Evolutionary conservation across 441 rosid species (phyloP), one percentile per base, ranked within the genome.

Genomic region (Gossypium trilobum): DNA sequence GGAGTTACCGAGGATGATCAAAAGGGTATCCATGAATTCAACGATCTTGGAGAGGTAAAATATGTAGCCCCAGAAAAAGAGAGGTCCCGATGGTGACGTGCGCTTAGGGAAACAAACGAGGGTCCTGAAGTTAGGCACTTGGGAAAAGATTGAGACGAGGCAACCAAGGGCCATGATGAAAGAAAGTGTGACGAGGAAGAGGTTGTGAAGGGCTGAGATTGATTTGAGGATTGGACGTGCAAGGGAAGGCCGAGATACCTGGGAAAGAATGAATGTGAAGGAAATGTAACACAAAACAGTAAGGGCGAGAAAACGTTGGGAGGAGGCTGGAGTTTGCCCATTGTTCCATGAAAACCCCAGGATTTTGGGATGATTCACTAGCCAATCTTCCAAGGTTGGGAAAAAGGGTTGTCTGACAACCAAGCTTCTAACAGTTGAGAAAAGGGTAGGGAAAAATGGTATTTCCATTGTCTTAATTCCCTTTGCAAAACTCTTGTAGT

Each of bases 21-120:
- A 72, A 22, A 89, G 51, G n/a, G 93, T 87, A 63, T 89, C 93
- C 1, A 76, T 71, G 68, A 83, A 85, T 77, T 89, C 93, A 11
- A 86, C 76, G 46, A 84, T 78, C 73, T 89, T 89, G 11, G 91
- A 89, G 70, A 89, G 91, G 74, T 89, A 89, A 73, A 89, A 89
- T 33, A 87, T 73, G 73, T 89, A 82, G 11, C 81, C 85, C 93
- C 93, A 89, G 76, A 89, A 89, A 73, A 86, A 89, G 42, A 82
- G 74, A 1, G 93, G 81, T 0, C 93, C 91, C 0, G 16, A 42
- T 9, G 91, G 80, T 2, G 75, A 73, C 5, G 85, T 83, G 3
- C 63, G 56, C 0, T 44, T 2, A 0, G 89, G 93, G 78, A 86
- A 82, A 64, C 93, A 89, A 20, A 89, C 69, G 66, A 82, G 44